Base-by-base conservation (phyloP, 148 eudicot species). In the Vaccinium corymbosum region DNA sequence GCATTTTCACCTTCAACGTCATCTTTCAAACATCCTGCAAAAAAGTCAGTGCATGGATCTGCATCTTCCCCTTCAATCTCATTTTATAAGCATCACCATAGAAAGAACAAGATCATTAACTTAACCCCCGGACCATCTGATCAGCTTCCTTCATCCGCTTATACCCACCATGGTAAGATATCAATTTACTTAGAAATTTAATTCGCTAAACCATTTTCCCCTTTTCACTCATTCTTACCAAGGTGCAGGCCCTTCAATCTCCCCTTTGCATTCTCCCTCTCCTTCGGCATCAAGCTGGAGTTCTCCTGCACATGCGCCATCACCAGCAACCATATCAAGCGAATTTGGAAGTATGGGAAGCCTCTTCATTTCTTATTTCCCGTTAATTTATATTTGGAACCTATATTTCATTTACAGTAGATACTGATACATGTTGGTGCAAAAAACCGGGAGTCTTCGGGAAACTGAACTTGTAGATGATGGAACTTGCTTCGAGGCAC, bases 151-250 rank as follows among this genome's bases (percentile, higher is more conserved):
- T 85, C 89, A 51, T 82, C 84, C 12, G 49, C 84, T 68, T 16
- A 86, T 81, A 82, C 62, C 79, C 85, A 85, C 79, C 88, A 84
- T 85, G 90, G 94, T 95, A 48, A 84, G 91, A 78, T 66, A 56
- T 79, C 55, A 35, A 49, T 51, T 59, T 80, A 22, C 10, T 76
- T 62, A 29, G 57, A n/a, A 71, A 51, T 48, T 80, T 80, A 46
- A 57, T 19, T 66, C 6, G 49, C 49, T 62, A 6, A 61, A 16
- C 19, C 57, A 50, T 76, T 53, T 80, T 84, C 9, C 27, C 72
- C n/a, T 38, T 61, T 78, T 84, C 4, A 66, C n/a, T n/a, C 61
- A n/a, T 20, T 81, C 70, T 85, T 20, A 16, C 32, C 53, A 79
- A 88, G 82, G 62, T 86, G 46, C 83, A 88, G 85, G 87, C 59